Base-by-base conservation (phyloP, 306 rosid genomes). In the Cucurbita maxima region DNA sequence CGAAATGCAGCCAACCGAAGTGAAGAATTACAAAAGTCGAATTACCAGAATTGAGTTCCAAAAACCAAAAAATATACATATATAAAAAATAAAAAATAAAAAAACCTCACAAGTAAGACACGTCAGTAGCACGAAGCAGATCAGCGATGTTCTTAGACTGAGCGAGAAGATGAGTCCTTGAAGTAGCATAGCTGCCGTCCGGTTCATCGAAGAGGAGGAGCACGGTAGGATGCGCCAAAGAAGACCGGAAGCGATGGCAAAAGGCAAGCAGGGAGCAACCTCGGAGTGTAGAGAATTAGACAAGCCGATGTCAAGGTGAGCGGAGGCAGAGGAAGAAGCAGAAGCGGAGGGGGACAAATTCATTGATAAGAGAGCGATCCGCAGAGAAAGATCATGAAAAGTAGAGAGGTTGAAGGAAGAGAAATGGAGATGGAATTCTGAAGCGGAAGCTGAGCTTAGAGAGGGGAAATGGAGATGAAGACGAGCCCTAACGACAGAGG, bases 241-340 rank as follows among this genome's bases (percentile, higher is more conserved):
- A 89, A 91, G 45, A 94, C 92, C 56, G 97, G 99, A 34, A 94
- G 92, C 64, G 96, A 87, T 11, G 97, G 97, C 81, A 94, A 63
- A 78, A 2, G 97, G 97, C 81, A 94, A 79, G 92, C 89, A 89
- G 1, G 97, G 81, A 22, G 97, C 93, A 62, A 89, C 91, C 74
- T 95, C 99, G 43, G 99, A 95, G 80, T 91, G 96, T 41, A 88
- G 51, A 7, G 97, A 85, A 70, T 89, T 95, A 7, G 96, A 76
- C 47, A 95, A 79, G 30, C 89, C 81, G 72, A 88, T 89, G 38
- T 97, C 96, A 30, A 87, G 87, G 83, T 72, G 74, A 66, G 40
- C 60, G 62, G 77, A 63, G 36, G 53, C 57, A 1, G 75, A 44
- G 19, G 25, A 47, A 44, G 84, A 55, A 30, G 52, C 76, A 51